phyloP scores from a whole-genome alignment of 164 flowering plant genomes.

The Kingdonia uniflora region DNA sequence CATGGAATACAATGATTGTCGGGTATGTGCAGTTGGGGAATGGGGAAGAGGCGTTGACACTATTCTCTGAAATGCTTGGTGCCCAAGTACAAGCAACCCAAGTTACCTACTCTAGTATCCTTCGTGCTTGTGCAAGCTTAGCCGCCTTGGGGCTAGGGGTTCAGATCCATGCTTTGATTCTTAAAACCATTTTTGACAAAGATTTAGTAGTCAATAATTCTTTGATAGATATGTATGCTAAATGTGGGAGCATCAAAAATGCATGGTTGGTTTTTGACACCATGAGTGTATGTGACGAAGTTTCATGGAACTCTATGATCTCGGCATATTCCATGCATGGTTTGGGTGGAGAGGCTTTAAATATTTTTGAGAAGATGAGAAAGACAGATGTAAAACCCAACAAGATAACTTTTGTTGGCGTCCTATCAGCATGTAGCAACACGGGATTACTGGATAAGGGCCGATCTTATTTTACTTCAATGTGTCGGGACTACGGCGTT shows the following conservation, averaged over 20 bases:
- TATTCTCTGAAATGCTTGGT: constrained; percentile 49
- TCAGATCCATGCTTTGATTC: constrained; percentile 53
- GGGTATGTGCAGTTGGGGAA: constrained; percentile 59
- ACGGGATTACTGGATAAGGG: constrained; percentile 56
- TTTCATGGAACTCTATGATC: constrained; percentile 89
- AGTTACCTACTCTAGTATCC: constrained; percentile 70
- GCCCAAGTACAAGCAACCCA: constrained; percentile 36
- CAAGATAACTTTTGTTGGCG: constrained; percentile 65
- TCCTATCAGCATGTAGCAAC: constrained; percentile 82
- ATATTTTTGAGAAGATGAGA: constrained; percentile 48
- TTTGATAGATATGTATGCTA: constrained; percentile 89
- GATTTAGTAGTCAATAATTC: constrained; percentile 46
- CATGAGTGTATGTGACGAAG: constrained; percentile 36
- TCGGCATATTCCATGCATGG: constrained; percentile 85
- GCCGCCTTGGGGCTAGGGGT: constrained; percentile 60
- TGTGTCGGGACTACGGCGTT: constrained; percentile 47
- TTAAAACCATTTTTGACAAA: constrained; percentile 42
- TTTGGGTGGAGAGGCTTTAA: constrained; percentile 50
- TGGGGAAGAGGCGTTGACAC: constrained; percentile 44
- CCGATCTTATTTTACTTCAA: constrained; percentile 45
- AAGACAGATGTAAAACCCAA: constrained; percentile 39
- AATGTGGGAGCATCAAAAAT: constrained; percentile 68
- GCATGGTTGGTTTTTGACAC: constrained; percentile 49
- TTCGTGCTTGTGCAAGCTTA: constrained; percentile 68
- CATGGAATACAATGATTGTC: constrained; percentile 90